These are phyloP conservation scores for Wickerhamiella azymoides DNA, from an alignment of 805 yeast species.

Conservation along the genomic window DNA sequence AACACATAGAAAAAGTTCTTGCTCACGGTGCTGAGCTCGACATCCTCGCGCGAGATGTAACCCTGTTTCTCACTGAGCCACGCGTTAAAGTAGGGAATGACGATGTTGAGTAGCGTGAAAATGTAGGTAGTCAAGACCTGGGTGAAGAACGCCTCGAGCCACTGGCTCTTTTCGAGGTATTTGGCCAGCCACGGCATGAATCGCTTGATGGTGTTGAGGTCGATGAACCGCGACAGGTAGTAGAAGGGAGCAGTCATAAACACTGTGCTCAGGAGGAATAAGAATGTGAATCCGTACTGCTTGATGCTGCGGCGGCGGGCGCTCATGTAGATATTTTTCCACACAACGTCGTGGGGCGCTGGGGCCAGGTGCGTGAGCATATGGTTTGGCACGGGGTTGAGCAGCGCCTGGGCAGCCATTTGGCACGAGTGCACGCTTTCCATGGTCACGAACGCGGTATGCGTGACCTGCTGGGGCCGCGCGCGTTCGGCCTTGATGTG, in stretches of 20 bases:
- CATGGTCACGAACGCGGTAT: constrained; percentile 90
- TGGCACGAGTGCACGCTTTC: constrained; percentile 91
- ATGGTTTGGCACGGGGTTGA: constrained; percentile 78
- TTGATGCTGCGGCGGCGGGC: constrained; percentile 56
- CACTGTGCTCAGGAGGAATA: constrained; percentile 56
- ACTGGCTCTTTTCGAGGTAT: constrained; percentile 44
- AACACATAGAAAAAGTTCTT: constrained; percentile 91
- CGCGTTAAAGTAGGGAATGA: constrained; percentile 75
- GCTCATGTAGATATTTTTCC: constrained; percentile 80
- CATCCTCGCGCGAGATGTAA: constrained; percentile 81
- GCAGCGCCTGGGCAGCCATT: constrained; percentile 87
- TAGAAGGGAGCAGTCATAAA: constrained; percentile 72
- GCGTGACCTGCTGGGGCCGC: constrained; percentile 56
- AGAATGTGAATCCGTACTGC: constrained; percentile 46
- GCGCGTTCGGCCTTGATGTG: constrained; percentile 52
- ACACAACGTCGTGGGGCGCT: constrained; percentile 87
- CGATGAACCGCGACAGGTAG: constrained; percentile 69
- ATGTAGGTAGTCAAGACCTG: constrained; percentile 85
- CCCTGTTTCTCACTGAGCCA: constrained; percentile 79
- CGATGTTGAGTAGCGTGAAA: constrained; percentile 68
- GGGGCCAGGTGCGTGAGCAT: constrained; percentile 80
- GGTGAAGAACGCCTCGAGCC: constrained; percentile 71
- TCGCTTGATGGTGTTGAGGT: constrained; percentile 59
- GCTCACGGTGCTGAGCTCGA: constrained; percentile 75
- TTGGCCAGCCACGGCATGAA: constrained; percentile 76